These are phyloP conservation scores for Naganishia vishniacii DNA, from an alignment of 768 basidiomycete species.

Conservation along the genomic window DNA sequence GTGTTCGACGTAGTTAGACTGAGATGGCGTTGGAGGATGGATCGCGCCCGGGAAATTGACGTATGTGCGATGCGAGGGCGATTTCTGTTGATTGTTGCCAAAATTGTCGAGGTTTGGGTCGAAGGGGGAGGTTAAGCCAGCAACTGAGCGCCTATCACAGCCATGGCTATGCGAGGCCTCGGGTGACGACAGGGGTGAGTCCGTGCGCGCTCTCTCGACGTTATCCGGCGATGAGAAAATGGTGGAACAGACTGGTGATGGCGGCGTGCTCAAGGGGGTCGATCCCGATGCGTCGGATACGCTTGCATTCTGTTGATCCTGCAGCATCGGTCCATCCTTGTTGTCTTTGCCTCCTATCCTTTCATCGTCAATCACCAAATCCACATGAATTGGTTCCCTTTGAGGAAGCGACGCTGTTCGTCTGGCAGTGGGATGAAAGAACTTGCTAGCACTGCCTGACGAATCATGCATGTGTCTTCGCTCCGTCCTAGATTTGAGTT, in stretches of 20 bases:
- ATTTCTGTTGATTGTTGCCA: not conserved
- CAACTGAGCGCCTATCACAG: not conserved
- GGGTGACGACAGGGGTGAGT: constrained; percentile 3
- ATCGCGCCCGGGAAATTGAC: not conserved
- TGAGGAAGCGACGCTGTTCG: not conserved
- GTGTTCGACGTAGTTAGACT: not conserved
- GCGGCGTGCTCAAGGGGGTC: not conserved
- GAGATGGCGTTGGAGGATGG: constrained; percentile 17
- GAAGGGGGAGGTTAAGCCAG: constrained; percentile 1
- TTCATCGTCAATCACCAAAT: constrained; percentile 2
- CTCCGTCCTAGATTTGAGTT: constrained; percentile 25
- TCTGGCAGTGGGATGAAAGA: not conserved
- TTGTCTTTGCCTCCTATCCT: not conserved
- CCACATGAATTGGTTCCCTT: constrained; percentile 1
- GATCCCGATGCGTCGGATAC: not conserved
- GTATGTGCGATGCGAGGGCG: not conserved
- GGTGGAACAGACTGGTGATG: constrained; percentile 12
- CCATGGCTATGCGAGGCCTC: not conserved
- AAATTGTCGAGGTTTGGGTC: not conserved
- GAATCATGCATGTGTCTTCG: not conserved
- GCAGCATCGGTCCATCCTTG: not conserved
- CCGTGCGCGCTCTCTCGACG: constrained; percentile 1
- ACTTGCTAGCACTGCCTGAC: constrained; percentile 13
- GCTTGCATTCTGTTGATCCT: not conserved
- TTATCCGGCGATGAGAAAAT: constrained; percentile 1